Percentiles rank a stretch among this genome's conserved stretches.
These are phyloP conservation scores for Suillus hirtellus DNA, from an alignment of 768 basidiomycete genomes.

Conservation along the genomic window DNA sequence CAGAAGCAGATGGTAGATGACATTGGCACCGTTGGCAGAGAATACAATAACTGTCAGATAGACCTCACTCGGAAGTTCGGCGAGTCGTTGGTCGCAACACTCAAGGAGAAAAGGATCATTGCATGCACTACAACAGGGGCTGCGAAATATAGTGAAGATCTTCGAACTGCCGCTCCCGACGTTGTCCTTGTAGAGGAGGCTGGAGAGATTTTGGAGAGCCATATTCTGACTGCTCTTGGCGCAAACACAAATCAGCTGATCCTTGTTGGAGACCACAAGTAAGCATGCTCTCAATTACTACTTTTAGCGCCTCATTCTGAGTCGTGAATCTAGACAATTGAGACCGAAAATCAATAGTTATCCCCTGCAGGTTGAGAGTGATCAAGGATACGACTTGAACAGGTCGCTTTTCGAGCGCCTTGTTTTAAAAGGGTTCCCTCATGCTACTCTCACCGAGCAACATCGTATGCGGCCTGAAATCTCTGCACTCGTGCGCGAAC, in stretches of 20 bases:
- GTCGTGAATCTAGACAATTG: constrained; percentile 45
- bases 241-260: constrained; percentile 47
- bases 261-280: constrained; percentile 69
- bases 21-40: constrained; percentile 28
- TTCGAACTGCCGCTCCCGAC: constrained; percentile 45
- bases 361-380: constrained; percentile 59
- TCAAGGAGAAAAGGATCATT: constrained; percentile 50
- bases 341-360: constrained; percentile 68
- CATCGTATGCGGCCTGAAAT: constrained; percentile 73
- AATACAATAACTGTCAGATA: constrained; percentile 38
- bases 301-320: neutral
- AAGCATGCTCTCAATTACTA: constrained; percentile 42
- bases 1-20: constrained; percentile 33
- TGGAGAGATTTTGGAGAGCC: constrained; percentile 65
- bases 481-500: constrained; percentile 50
- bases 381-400: constrained; percentile 61
- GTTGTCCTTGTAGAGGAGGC: constrained; percentile 65
- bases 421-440: constrained; percentile 56
- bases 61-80: constrained; percentile 34
- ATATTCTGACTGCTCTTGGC: constrained; percentile 55
- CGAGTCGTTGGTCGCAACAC: constrained; percentile 32
- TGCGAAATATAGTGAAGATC: constrained; percentile 50
- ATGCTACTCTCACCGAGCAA: constrained; percentile 49
- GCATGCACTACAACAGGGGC: constrained; percentile 66
- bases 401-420: constrained; percentile 63